These are phyloP conservation scores for Ananas comosus DNA, from an alignment of 176 grass and related monocot species.

Conservation along the genomic window DNA sequence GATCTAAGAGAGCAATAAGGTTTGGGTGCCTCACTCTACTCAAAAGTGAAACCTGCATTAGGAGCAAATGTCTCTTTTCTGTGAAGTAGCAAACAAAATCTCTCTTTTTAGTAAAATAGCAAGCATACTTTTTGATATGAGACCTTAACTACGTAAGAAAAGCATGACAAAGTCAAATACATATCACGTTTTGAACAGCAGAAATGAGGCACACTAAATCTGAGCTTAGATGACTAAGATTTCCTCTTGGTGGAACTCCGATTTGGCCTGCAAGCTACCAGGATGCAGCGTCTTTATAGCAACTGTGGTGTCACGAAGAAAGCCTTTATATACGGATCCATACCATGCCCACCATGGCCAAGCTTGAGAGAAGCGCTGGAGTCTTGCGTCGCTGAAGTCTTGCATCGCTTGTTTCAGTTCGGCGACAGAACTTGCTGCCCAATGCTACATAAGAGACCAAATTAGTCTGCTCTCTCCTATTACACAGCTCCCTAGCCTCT, in stretches of 20 bases:
- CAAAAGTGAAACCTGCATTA: slow-evolving; percentile 44
- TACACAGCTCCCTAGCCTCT: slow-evolving; percentile 23
- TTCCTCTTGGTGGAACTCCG: slow-evolving; percentile 66
- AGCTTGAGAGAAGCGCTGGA: slow-evolving; percentile 45
- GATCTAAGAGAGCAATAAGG: slow-evolving; percentile 52
- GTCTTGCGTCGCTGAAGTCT: slow-evolving; percentile 33
- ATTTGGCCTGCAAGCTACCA: slow-evolving; percentile 18
- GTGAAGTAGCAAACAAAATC: too few species aligned
- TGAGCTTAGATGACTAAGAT: not conserved
- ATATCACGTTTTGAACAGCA: not conserved
- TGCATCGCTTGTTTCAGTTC: slow-evolving; percentile 47
- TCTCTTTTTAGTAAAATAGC: too few species aligned
- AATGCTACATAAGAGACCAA: slow-evolving; percentile 6
- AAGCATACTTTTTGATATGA: not conserved
- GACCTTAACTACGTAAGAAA: not conserved
- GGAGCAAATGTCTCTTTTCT: not conserved
- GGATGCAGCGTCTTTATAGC: slow-evolving; percentile 59
- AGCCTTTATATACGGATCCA: slow-evolving; percentile 44
- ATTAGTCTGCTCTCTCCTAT: slow-evolving; percentile 15
- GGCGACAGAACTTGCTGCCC: slow-evolving; percentile 29
- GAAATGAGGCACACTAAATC: not conserved
- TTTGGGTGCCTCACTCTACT: slow-evolving; percentile 71
- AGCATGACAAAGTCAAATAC: not conserved
- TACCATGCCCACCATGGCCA: slow-evolving; percentile 36
- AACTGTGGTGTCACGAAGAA: slow-evolving; percentile 40